Evolutionary conservation across 257 asterid species (phyloP).

Genomic region (Handroanthus guayacan): DNA sequence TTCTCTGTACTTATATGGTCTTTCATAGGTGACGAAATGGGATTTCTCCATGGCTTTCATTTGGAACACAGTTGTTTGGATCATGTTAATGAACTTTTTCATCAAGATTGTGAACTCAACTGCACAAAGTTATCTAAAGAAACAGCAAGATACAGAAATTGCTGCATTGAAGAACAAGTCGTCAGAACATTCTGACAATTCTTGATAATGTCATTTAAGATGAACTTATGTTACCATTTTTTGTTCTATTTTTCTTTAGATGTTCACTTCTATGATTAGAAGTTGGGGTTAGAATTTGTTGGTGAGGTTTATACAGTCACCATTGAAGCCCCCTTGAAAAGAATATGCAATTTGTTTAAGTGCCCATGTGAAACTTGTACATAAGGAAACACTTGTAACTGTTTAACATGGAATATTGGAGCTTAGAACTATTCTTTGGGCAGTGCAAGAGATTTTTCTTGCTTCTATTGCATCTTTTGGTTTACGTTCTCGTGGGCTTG

Average conservation of each 20-base stretch:
- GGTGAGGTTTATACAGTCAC: slow-evolving; percentile 37
- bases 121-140: slow-evolving; percentile 70
- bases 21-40: slow-evolving; percentile 66
- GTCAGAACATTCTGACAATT: slow-evolving; percentile 28
- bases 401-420: slow-evolving; percentile 4
- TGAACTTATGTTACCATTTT: slow-evolving; percentile 7
- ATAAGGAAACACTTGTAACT: slow-evolving; percentile 18
- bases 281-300: slow-evolving; percentile 37
- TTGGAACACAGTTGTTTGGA: slow-evolving; percentile 85
- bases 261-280: slow-evolving; percentile 24
- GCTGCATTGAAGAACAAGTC: slow-evolving; percentile 63
- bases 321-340: slow-evolving; percentile 38
- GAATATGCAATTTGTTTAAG: slow-evolving; percentile 14
- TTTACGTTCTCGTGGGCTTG: too few species aligned
- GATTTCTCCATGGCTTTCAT: slow-evolving; percentile 71
- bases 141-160: slow-evolving; percentile 66
- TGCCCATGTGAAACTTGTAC: slow-evolving; percentile 38
- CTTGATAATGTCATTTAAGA: slow-evolving; percentile 26
- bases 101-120: slow-evolving; percentile 78
- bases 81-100: slow-evolving; percentile 80
- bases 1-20: background rate
- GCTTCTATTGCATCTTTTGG: background rate
- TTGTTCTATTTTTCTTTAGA: background rate
- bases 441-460: slow-evolving; percentile 16
- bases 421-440: slow-evolving; percentile 26